These are phyloP conservation scores for Rubia yunnanensis DNA, from an alignment of 257 asterid genomes.

Conservation along the genomic window DNA sequence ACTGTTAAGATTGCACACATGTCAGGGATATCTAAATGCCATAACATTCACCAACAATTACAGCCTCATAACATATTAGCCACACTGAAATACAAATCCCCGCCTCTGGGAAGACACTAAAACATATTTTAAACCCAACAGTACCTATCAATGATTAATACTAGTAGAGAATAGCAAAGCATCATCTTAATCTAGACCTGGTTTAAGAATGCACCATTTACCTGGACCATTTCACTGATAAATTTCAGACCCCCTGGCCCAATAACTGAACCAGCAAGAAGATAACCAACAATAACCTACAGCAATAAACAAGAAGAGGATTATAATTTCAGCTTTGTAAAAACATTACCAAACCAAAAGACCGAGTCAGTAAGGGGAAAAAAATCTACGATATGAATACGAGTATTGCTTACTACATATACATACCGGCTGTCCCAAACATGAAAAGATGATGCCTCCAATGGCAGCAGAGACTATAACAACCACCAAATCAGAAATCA, in stretches of 20 bases:
- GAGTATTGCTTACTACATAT: constrained; percentile 7
- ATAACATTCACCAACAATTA: background rate
- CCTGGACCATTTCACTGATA: constrained; percentile 95
- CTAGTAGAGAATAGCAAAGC: background rate
- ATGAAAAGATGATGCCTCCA: constrained; percentile 92
- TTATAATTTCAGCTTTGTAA: background rate
- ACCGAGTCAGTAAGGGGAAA: constrained; percentile 4
- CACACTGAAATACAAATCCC: background rate
- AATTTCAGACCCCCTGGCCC: constrained; percentile 97
- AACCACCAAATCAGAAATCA: constrained; percentile 95
- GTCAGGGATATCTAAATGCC: background rate
- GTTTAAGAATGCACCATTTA: constrained; percentile 14
- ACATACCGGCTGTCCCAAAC: constrained; percentile 97
- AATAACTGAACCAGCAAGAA: constrained; percentile 88
- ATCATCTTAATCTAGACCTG: background rate
- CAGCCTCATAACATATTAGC: background rate
- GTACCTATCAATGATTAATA: background rate
- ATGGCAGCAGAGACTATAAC: constrained; percentile 95
- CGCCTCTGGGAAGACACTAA: background rate
- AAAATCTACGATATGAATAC: constrained; percentile 2
- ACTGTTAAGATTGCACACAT: background rate
- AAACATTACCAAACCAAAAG: constrained; percentile 9
- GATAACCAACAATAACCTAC: constrained; percentile 90
- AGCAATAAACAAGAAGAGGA: constrained; percentile 17
- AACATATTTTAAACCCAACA: background rate